phyloP scores from a whole-genome alignment of 306 rosid species.

The Vigna angularis region DNA sequence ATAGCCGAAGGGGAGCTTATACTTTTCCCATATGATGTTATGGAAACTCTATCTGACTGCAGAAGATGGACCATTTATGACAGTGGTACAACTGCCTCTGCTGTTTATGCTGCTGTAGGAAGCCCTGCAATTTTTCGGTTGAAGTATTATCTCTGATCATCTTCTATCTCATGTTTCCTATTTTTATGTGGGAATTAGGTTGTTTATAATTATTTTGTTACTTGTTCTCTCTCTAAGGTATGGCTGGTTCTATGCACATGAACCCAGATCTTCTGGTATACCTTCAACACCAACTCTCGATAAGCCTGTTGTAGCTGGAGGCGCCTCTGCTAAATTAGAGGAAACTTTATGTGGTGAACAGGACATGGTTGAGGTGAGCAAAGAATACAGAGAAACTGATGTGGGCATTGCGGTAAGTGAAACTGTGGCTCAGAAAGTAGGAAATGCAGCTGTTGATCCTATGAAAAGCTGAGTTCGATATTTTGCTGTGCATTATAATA shows the following conservation, averaged over 20 bases:
- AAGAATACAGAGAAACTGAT: constrained; percentile 45
- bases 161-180: constrained; percentile 22
- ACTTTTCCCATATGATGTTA: constrained; percentile 64
- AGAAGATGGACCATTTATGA: constrained; percentile 77
- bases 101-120: constrained; percentile 79
- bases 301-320: constrained; percentile 42
- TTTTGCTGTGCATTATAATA: constrained; percentile 20
- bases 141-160: constrained; percentile 57
- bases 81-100: constrained; percentile 56
- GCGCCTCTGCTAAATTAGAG: constrained; percentile 34
- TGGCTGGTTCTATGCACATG: constrained; percentile 71
- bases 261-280: constrained; percentile 40
- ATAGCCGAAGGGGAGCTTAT: constrained; percentile 67
- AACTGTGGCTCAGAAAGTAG: constrained; percentile 47
- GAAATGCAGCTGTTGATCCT: constrained; percentile 39
- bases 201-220: constrained; percentile 41
- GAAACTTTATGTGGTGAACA: constrained; percentile 43
- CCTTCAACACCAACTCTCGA: constrained; percentile 45
- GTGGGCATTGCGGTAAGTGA: constrained; percentile 48
- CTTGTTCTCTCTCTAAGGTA: constrained; percentile 62
- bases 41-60: constrained; percentile 47
- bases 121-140: constrained; percentile 77
- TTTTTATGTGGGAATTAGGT: not conserved
- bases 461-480: constrained; percentile 47
- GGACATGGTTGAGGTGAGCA: constrained; percentile 44